A percentile compares a stretch with the other conserved stretches of the same genome.
Conservation (phyloP, 1,284 basidiomycete species). For the Schizophyllum amplum region DNA sequence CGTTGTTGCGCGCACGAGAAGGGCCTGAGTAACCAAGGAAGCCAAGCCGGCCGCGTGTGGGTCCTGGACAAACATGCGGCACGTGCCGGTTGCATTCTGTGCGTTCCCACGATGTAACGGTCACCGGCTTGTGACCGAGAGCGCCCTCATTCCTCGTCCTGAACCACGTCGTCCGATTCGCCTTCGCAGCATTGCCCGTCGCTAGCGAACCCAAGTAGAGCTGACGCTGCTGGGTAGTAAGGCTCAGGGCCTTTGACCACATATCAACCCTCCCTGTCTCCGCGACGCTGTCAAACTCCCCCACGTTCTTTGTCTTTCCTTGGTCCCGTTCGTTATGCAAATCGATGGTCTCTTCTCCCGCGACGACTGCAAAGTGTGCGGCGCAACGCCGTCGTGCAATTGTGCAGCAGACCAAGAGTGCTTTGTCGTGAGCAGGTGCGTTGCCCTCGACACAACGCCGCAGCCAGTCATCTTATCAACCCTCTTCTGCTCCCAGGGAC, state of each 20-base stretch:
- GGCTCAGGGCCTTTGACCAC: neutral
- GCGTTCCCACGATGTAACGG: neutral
- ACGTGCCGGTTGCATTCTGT: neutral
- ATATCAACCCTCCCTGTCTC: constrained; percentile 13
- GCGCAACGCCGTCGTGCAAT: constrained; percentile 40
- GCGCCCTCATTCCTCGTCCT: neutral
- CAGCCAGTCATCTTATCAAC: constrained; percentile 11
- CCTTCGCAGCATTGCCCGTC: neutral
- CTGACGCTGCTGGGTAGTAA: neutral
- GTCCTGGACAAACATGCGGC: neutral
- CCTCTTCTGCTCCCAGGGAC: constrained; percentile 30
- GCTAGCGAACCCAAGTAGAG: neutral
- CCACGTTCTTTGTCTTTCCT: constrained; percentile 27
- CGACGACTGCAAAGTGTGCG: constrained; percentile 32
- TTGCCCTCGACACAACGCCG: constrained; percentile 10
- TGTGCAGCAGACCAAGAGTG: constrained; percentile 50
- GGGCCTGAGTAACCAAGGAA: neutral
- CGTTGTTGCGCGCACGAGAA: neutral
- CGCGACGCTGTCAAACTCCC: constrained; percentile 17
- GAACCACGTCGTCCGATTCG: neutral
- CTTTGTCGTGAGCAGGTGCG: constrained; percentile 49
- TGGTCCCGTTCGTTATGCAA: constrained; percentile 32
- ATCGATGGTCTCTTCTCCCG: constrained; percentile 34
- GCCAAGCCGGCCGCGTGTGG: neutral
- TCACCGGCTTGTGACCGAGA: neutral